Base-by-base conservation (phyloP, 768 basidiomycete species). In the Paxillus ammoniavirescens region DNA sequence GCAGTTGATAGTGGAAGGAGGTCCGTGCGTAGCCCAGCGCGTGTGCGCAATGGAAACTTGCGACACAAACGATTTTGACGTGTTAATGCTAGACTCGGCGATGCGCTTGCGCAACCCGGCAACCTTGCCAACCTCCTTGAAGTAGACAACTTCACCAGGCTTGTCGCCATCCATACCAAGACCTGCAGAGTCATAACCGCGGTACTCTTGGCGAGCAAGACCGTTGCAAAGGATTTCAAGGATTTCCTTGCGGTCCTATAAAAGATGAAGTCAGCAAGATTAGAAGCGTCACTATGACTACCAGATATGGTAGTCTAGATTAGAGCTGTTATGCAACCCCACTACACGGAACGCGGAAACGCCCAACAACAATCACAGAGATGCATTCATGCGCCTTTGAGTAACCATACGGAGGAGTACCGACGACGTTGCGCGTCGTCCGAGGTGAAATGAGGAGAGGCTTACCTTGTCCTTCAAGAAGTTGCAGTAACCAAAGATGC, bases 81-180 rank as follows among this genome's bases (percentile, higher is more conserved):
- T 85, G 69, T 96, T 81, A 62, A 93, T 64, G 58, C 66, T 70
- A 28, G 91, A 84, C 52, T 77, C 75, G 38, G 86, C 82, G 65
- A 97, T 94, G 73, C 87, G 84, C 77, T 96, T 90, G 71, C 93
- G 89, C 49, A 99, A 82, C 26, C 88, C 86, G 42, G 88, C 88
- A 50, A 99, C 97, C 72, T 99, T 99, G 71, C 97, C 97, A 48
- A 98, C 97, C 72, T 96, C 89, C 78, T 97, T 98, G 85, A 95
- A 98, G 76, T 85, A 93, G 46, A 89, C 55, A 44, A 92, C 79
- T 45, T 86, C 75, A 42, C 84, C 84, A 2, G 84, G 75, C 61
- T 86, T 84, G 77, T 98, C 95, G 40, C 94, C 96, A 65, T 99
- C 97, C 61, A 98, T 82, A 54, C 86, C 86, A 42, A 93, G 73